Conservation (phyloP, 2,329 filamentous ascomycete species). For the Penicillium capsulatum region DNA sequence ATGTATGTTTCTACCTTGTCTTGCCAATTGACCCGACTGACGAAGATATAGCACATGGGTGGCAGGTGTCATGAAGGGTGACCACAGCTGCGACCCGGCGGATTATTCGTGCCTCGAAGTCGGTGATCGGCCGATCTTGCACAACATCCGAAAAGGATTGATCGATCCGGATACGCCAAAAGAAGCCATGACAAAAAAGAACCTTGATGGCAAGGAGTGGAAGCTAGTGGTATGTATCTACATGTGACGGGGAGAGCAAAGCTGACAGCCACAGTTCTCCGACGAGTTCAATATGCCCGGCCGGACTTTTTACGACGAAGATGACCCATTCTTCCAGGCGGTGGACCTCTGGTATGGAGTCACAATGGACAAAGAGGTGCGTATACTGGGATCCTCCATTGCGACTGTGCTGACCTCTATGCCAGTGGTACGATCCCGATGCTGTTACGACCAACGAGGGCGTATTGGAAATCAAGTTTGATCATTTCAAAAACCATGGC, state of each 20-base stretch:
- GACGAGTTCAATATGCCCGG: constrained; percentile 67
- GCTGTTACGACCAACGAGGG: constrained; percentile 60
- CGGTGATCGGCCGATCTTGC: constrained; percentile 50
- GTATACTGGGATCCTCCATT: constrained; percentile 4
- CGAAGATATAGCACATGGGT: constrained; percentile 52
- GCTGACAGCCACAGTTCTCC: constrained; percentile 50
- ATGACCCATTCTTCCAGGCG: constrained; percentile 65
- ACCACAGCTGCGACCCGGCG: constrained; percentile 30
- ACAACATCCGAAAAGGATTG: constrained; percentile 57
- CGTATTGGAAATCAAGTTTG: constrained; percentile 60
- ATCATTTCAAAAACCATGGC: constrained; percentile 61
- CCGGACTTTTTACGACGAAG: constrained; percentile 65
- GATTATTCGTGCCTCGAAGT: constrained; percentile 50
- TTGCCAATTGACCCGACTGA: neutral
- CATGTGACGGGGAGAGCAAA: neutral
- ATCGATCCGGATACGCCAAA: constrained; percentile 66
- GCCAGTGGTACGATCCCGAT: constrained; percentile 66
- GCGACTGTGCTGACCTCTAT: constrained; percentile 6
- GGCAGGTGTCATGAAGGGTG: constrained; percentile 39
- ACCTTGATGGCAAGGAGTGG: constrained; percentile 57
- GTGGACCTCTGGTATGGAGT: constrained; percentile 70
- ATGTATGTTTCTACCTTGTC: constrained; percentile 51
- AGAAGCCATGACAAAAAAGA: constrained; percentile 53
- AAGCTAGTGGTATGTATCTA: constrained; percentile 54
- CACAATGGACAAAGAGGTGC: constrained; percentile 63